Base-by-base conservation (phyloP, 2,329 filamentous ascomycete species). In the Penicillium paneum region DNA sequence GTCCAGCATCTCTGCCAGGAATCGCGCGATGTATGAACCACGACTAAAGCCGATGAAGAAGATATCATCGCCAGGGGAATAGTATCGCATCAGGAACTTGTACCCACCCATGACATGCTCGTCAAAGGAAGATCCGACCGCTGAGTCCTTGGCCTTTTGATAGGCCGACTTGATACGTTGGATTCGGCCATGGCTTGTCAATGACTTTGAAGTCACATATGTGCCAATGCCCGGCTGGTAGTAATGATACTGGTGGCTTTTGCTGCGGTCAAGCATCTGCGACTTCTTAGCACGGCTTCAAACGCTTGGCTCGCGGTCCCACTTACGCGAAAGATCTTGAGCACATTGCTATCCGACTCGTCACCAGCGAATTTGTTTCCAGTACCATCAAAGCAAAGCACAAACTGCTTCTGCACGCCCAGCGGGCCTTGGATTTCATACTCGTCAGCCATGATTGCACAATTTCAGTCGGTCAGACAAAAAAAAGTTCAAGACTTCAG, bases 51-150 rank as follows among this genome's bases (percentile, higher is more conserved):
- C 88, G 56, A 90, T 89, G 72, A 90, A 83, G 67, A 85, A 89
- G 34, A 89, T 87, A 52, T 79, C 75, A 56, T 80, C 76, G 11
- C 78, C 78, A 0, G 82, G 80, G 41, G 79, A 78, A 67, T 90
- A 90, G 68, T 86, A 88, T 17, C 85, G 81, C 86, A 90, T 90
- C 42, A 91, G 77, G 69, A 92, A 90, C 51, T 86, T 85, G 72
- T 94, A 94, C 1, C 89, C 90, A 8, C 86, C 89, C 63, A 94
- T 89, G 11, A 94, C 90, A 73, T 94, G 90, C 53, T 90, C 81
- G 61, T 88, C 89, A 60, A 95, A 93, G 0, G 87, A 90, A 0
- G 87, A 88, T 1, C 90, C 90, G 56, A 95, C 73, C 10, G 89
- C 90, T 3, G 87, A 89, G 70, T 94, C 90, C 48, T 73, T 73